Conservation (phyloP, 768 basidiomycete genomes). For the Panellus pusillus region DNA sequence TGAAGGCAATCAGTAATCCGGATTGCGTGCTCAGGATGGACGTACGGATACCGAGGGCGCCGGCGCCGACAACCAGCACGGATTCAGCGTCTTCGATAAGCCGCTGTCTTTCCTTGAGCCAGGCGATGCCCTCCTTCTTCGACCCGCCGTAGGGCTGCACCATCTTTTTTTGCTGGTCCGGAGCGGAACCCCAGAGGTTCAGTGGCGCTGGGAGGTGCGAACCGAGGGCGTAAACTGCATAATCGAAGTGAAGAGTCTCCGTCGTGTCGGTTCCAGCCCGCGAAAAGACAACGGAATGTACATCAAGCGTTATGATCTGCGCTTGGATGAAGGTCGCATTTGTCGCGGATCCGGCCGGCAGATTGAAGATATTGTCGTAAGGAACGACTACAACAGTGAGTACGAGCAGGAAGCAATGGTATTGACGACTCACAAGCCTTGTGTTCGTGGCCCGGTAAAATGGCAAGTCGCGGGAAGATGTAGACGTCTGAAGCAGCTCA, state of each 20-base stretch:
- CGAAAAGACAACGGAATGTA: constrained; percentile 45
- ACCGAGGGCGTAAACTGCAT: constrained; percentile 61
- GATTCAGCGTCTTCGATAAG: constrained; percentile 45
- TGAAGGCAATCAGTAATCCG: neutral
- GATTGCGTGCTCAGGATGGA: constrained; percentile 8
- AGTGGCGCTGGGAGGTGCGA: constrained; percentile 55
- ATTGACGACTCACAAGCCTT: constrained; percentile 51
- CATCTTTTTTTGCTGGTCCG: constrained; percentile 16
- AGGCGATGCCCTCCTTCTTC: constrained; percentile 50
- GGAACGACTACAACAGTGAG: constrained; percentile 45
- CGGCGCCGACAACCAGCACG: constrained; percentile 69
- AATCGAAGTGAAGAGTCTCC: constrained; percentile 49
- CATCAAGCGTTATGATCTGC: constrained; percentile 39
- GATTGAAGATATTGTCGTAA: constrained; percentile 47
- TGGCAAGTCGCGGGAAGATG: constrained; percentile 56
- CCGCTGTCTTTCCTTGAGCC: constrained; percentile 51
- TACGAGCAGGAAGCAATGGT: neutral
- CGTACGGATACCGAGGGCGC: constrained; percentile 72
- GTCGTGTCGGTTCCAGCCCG: constrained; percentile 35
- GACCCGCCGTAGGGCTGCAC: constrained; percentile 35
- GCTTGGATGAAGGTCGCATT: constrained; percentile 43
- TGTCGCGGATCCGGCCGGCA: constrained; percentile 19
- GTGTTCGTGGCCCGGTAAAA: constrained; percentile 61
- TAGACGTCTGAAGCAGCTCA: constrained; percentile 44
- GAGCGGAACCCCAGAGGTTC: constrained; percentile 47